Base-by-base conservation (phyloP, 148 eudicot species). In the Rhododendron henanense region DNA sequence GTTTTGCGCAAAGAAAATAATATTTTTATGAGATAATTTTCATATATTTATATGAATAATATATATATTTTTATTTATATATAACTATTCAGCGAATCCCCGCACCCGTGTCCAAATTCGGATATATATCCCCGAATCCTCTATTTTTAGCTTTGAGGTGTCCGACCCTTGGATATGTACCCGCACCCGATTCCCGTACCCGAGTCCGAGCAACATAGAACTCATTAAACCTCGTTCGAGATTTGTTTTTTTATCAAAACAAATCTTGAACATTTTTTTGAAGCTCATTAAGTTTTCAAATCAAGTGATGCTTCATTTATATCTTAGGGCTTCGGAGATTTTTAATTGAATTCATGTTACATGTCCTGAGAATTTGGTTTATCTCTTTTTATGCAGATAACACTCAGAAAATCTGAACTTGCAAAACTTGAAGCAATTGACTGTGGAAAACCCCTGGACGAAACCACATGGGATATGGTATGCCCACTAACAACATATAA, bases 391-490 rank as follows among this genome's bases (percentile, higher is more conserved):
- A 50, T 89, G 88, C 91, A 97, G 99, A 86, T 97, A 85, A 91
- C 95, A 35, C 96, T 93, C 84, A 91, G 90, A 87, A 97, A 97
- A 86, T 86, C 91, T 80, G 89, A 89, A 80, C 88, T 97, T 50
- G 94, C 94, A 79, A 95, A 90, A 87, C 95, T 95, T 50, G 99
- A 97, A 89, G 90, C 95, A 48, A 79, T 95, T 82, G 99, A 97
- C 87, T 81, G 89, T 87, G 99, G 99, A 71, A 97, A 97, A 84
- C 99, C 99, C 39, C 78, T 93, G 77, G 95, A 93, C 9, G 99
- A 97, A 92, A 91, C 99, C 63, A 92, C 94, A 83, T 95, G 96
- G 98, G 99, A 97, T 88, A 97, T 95, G 10, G 98, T 97, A 93
- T 84, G 96, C 75, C 67, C 79, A 13, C 76, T 14, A 31, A 15